phyloP scores from a whole-genome alignment of 2,329 filamentous ascomycete species.

The Dendrostoma leiphaemia region DNA sequence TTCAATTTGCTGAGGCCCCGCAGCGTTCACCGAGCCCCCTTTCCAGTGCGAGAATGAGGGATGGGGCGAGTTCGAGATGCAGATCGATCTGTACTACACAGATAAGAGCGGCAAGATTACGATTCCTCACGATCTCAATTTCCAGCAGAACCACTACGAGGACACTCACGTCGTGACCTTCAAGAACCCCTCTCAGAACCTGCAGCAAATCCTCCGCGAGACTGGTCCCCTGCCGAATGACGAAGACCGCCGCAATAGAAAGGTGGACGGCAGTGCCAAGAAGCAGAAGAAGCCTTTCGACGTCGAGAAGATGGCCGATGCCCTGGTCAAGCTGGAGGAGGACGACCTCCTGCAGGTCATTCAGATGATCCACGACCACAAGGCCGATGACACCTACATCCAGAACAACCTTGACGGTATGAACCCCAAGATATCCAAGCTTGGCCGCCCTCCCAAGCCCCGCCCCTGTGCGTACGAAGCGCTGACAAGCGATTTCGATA shows the following conservation, averaged over 20 bases:
- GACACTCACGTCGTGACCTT: constrained; percentile 78
- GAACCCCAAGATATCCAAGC: constrained; percentile 33
- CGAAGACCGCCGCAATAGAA: constrained; percentile 62
- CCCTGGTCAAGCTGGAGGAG: constrained; percentile 82
- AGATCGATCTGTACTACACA: constrained; percentile 75
- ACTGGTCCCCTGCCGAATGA: constrained; percentile 82
- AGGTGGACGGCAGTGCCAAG: constrained; percentile 65
- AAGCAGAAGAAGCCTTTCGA: constrained; percentile 76
- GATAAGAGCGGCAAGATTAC: constrained; percentile 83
- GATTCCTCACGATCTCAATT: constrained; percentile 89
- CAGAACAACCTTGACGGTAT: constrained; percentile 95
- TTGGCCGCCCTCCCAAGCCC: constrained; percentile 8
- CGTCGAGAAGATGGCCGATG: constrained; percentile 96
- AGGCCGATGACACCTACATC: constrained; percentile 89
- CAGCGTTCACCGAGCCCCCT: constrained; percentile 79
- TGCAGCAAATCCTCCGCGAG: constrained; percentile 76
- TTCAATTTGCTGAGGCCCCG: constrained; percentile 19
- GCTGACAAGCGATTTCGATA: constrained; percentile 16
- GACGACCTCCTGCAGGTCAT: constrained; percentile 94
- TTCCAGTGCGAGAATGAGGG: constrained; percentile 92
- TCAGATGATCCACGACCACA: constrained; percentile 97
- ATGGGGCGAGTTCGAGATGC: constrained; percentile 98
- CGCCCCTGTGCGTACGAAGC: constrained; percentile 8
- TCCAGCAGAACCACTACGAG: constrained; percentile 78
- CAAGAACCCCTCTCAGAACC: constrained; percentile 87